phyloP scores from a whole-genome alignment of 495 filamentous ascomycete species.

The Daldinia caldariorum region DNA sequence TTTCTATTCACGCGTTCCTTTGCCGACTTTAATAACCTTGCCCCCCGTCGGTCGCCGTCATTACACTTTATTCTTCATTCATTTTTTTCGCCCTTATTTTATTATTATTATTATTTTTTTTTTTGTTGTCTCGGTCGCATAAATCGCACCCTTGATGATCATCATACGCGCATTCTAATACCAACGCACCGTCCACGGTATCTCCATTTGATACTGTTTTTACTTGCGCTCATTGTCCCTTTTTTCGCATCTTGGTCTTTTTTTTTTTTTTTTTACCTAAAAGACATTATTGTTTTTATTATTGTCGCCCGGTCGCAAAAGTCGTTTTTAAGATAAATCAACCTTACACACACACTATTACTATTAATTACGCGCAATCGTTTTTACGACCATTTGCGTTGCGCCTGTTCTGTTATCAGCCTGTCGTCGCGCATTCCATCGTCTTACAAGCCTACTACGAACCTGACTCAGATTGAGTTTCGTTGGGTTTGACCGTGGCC shows the following conservation, averaged over 20 bases:
- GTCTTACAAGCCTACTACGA: conserved; percentile 25
- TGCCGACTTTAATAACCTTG: conserved; percentile 45
- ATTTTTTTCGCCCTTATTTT: conserved; percentile 34
- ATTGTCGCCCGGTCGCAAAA: conserved; percentile 47
- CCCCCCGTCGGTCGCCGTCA: conserved; percentile 43
- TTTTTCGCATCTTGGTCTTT: conserved; percentile 27
- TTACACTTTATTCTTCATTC: conserved; percentile 21
- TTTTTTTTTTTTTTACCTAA: conserved; percentile 20
- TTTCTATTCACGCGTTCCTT: conserved; percentile 43
- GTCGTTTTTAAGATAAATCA: conserved; percentile 23
- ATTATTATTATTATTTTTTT: conserved; percentile 48
- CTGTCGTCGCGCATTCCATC: conserved; percentile 36
- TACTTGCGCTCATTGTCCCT: conserved; percentile 33
- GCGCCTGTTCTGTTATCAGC: conserved; percentile 14
- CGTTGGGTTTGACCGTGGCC: conserved; percentile 49
- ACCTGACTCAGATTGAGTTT: conserved; percentile 50
- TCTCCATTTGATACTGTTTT: conserved; percentile 37
- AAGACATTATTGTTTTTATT: conserved; percentile 43
- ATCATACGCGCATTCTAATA: conserved; percentile 42
- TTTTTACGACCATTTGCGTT: conserved; percentile 32
- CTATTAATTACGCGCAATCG: conserved; percentile 37
- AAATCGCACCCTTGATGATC: conserved; percentile 38
- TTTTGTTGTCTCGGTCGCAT: conserved; percentile 41
- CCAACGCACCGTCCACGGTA: conserved; percentile 20
- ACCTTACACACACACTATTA: conserved; percentile 15